Evolutionary conservation across 164 flowering plant species (phyloP), one percentile per base, ranked within the genome.

Genomic region (Kingdonia uniflora): DNA sequence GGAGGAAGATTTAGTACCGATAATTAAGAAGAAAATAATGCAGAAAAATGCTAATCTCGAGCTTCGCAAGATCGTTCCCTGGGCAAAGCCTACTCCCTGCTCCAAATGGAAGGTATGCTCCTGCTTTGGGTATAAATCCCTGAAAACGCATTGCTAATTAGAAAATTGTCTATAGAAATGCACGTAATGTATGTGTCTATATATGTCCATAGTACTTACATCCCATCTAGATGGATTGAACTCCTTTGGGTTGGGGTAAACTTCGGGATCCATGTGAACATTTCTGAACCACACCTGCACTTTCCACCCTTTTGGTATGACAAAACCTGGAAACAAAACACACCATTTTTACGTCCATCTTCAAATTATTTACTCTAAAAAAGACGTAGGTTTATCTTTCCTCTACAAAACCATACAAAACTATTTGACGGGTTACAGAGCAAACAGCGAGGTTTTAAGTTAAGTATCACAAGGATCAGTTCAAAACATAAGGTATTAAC

Each of bases 161-260:
- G 13, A 20, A 22, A 10, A 45, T 8, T 19, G 14, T 8, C 13
- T 47, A 2, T 23, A 4, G 13, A 47, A 13, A 15, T 14, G 6
- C 21, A 47, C 19, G 23, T 22, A 21, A 47, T 14, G 2, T 21
- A 11, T 1, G 3, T 44, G 48, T 16, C 13, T 5, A 47, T 13
- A 2, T 11, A 47, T 20, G n/a, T 20, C 14, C n/a, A 7, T 20
- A 15, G 22, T 1, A 47, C 91, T 77, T 76, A 88, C 99, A 58
- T 85, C 94, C 99, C 99, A 88, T 84, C 97, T 74, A 4, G 75
- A 71, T 64, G 99, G 97, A 57, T 84, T 58, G 35, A 84, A 92
- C 41, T 75, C 57, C 51, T 52, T 73, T 5, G 95, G 87, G n/a
- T 82, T 61, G 11, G 78, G 74, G 58, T 81, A 81, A 20, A 68